Base-by-base conservation (phyloP, 306 rosid species). In the Quercus engelmannii region DNA sequence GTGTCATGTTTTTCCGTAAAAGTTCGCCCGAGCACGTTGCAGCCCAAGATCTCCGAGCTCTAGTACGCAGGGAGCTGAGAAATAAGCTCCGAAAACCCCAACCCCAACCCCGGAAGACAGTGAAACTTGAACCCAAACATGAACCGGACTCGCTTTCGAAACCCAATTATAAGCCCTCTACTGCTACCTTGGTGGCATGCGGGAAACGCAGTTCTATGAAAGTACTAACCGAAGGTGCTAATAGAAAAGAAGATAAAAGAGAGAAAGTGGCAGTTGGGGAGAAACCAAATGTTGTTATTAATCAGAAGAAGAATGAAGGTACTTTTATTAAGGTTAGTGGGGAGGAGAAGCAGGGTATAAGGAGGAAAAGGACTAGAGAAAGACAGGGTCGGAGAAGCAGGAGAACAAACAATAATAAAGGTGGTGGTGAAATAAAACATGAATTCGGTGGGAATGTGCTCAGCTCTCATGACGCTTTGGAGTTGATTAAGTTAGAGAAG, bases 51-150 rank as follows among this genome's bases (percentile, higher is more conserved):
- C 85, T 88, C 18, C 83, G 90, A 6, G 54, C 61, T 7, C 68
- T 79, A 1, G 90, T 86, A n/a, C 49, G 68, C 67, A 84, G 82
- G 69, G 92, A 88, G 75, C 75, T 86, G 85, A 83, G 38, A 25
- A 77, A 83, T 14, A 71, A 38, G 51, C 64, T 79, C 11, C 77
- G 19, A 2, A 80, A 17, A 26, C 57, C 78, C 25, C 74, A 46
- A 69, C 23, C 75, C 20, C 46, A 8, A 41, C 46, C 46, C 3
- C 46, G 46, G 46, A 41, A 41, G 12, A 46, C 72, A 4, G 61
- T 51, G 28, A 87, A 79, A 55, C 57, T 49, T 19, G 79, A 78
- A 38, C 77, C 72, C 19, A 82, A 79, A n/a, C 61, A 21, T 19
- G 90, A 79, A 78, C 18, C 56, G 35, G 72, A 77, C 21, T 23